These are phyloP conservation scores for Waltiozyma sp. DNA, from an alignment of 1,139 yeast species.

Conservation along the genomic window DNA sequence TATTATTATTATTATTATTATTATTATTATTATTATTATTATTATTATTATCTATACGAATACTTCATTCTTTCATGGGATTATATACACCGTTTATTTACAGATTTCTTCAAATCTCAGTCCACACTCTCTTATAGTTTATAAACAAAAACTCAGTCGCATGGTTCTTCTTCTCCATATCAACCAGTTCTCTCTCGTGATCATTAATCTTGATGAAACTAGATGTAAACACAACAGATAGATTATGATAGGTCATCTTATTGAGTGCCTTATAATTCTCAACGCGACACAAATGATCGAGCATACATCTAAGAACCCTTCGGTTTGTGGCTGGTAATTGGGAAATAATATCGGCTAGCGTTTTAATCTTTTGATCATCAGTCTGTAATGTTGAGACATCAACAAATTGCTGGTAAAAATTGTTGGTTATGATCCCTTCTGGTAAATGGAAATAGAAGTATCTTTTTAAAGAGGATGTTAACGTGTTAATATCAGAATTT, in stretches of 20 bases:
- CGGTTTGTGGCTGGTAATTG: constrained; percentile 61
- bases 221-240: constrained; percentile 94
- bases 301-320: constrained; percentile 41
- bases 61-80: no score
- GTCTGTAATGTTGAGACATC: constrained; percentile 29
- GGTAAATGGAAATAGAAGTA: constrained; percentile 70
- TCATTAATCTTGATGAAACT: constrained; percentile 73
- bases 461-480: constrained; percentile 78
- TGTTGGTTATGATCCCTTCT: constrained; percentile 71
- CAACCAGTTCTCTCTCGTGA: constrained; percentile 77
- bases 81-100: no score
- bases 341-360: constrained; percentile 25
- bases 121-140: constrained; percentile 35
- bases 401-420: constrained; percentile 57
- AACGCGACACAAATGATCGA: constrained; percentile 55
- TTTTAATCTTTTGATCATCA: constrained; percentile 24
- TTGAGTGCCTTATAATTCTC: constrained; percentile 37
- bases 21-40: no score
- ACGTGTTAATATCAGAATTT: constrained; percentile 68
- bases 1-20: no score
- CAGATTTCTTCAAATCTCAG: constrained; percentile 1
- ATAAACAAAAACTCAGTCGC: constrained; percentile 68
- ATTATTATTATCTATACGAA: no score
- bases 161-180: constrained; percentile 75
- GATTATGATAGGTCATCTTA: constrained; percentile 71